phyloP scores from a whole-genome alignment of 2,329 filamentous ascomycete species.

The Sporothrix humicola region DNA sequence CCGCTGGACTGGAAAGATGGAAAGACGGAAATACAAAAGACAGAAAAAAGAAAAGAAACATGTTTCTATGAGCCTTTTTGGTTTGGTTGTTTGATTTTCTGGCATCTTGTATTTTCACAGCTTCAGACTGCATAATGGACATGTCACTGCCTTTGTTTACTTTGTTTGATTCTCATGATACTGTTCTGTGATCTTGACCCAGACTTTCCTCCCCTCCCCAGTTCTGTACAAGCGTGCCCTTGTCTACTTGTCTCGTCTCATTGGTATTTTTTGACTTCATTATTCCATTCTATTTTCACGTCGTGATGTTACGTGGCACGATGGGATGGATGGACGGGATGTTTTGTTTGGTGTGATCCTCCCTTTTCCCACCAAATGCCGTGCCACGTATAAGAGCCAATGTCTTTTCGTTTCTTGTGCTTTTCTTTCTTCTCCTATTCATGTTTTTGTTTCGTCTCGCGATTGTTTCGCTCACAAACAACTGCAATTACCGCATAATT shows the following conservation, averaged over 20 bases:
- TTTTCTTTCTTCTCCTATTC: background rate
- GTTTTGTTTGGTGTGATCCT: background rate
- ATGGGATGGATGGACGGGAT: background rate
- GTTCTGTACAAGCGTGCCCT: too few species aligned
- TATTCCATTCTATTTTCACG: too few species aligned
- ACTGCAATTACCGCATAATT: slow-evolving; percentile 15
- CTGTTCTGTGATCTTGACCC: too few species aligned
- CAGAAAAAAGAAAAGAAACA: background rate
- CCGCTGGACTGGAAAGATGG: background rate
- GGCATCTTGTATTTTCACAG: background rate
- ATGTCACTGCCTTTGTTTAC: background rate
- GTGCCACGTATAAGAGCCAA: background rate
- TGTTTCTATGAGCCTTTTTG: slow-evolving; percentile 1
- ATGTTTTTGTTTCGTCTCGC: background rate
- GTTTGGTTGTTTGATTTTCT: background rate
- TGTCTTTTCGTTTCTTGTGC: background rate
- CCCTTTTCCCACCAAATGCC: background rate
- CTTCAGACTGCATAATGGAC: background rate
- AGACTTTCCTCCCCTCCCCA: too few species aligned
- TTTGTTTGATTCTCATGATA: background rate
- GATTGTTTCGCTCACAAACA: background rate
- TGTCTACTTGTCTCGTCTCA: background rate
- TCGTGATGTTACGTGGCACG: slow-evolving; percentile 7
- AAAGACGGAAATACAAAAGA: slow-evolving; percentile 11
- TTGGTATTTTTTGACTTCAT: background rate